Evolutionary conservation across 208 protist species (phyloP), one percentile per base, ranked within the genome.

Genomic region (Borovskyia barvae): DNA sequence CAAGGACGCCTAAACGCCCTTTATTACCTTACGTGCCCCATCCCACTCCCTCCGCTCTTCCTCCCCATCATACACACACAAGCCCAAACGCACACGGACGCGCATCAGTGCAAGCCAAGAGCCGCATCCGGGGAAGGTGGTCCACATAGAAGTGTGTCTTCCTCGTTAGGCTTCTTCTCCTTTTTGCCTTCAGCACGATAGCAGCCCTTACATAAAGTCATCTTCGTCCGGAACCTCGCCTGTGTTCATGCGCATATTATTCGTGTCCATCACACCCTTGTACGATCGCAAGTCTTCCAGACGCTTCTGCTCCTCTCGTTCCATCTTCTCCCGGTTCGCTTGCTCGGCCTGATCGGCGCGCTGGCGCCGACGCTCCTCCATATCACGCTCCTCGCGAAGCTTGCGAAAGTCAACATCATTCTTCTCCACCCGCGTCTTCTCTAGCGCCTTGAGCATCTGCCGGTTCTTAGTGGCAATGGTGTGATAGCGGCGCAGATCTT

Each of bases 381-480:
- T 84, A 47, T 96, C 85, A 24, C 81, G 78, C 46, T 92, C 86
- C 47, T 88, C 87, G 40, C 82, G 75, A 57, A 92, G 75, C 36
- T 76, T 77, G 30, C 68, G 63, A 51, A 92, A 93, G 62, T 92
- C 77, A 6, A 97, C 89, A 54, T 91, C 64, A 59, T 92, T 79
- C 70, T 94, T 91, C 76, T 97, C 95, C 25, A 93, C 82, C 36
- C 85, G 85, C 8, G 89, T 97, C 72, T 98, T 98, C 66, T 97
- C 92, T 17, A 99, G 71, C 19, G 77, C 69, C 59, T 97, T 97
- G 15, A 97, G 60, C 24, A 98, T 87, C 11, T 69, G 66, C 17
- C 68, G 88, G 65, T 97, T 85, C 74, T 97, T 87, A 64, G 85
- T 86, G 46, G 77, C 71, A 37, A 95, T 72, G 28, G 74, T 89